These are phyloP conservation scores for Pseudoscleropodium purum DNA, from an alignment of 225 moss, liverwort and hornwort genomes.

Conservation along the genomic window DNA sequence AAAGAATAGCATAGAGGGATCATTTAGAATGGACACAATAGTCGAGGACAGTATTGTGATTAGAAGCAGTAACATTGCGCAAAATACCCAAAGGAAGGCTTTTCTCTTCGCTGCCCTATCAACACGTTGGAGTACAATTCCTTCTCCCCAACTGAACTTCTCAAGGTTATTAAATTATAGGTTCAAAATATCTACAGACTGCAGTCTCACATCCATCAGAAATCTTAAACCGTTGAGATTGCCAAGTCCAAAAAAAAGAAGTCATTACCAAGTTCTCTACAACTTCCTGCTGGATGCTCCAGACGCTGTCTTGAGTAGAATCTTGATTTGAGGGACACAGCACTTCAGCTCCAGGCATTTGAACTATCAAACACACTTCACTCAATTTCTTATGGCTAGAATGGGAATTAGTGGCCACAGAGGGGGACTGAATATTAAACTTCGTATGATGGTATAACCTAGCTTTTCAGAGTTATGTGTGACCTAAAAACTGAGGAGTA, in stretches of 20 bases:
- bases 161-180: neutral
- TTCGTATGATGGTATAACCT: neutral
- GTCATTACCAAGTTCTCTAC: neutral
- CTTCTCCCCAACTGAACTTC: neutral
- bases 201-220: neutral
- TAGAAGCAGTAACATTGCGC: neutral
- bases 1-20: neutral
- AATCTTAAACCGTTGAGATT: neutral
- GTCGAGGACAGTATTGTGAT: neutral
- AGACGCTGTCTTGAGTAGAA: neutral
- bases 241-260: neutral
- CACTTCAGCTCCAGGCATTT: neutral
- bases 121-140: neutral
- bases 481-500: neutral
- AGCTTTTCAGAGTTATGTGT: neutral
- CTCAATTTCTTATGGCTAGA: neutral
- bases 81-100: neutral
- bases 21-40: neutral
- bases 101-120: neutral
- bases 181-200: slow-evolving; percentile 1
- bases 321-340: neutral
- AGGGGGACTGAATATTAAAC: neutral
- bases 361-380: neutral
- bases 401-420: neutral
- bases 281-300: neutral